Conservation (phyloP, 179 eudicot genomes). For the Spinacia oleracea region DNA sequence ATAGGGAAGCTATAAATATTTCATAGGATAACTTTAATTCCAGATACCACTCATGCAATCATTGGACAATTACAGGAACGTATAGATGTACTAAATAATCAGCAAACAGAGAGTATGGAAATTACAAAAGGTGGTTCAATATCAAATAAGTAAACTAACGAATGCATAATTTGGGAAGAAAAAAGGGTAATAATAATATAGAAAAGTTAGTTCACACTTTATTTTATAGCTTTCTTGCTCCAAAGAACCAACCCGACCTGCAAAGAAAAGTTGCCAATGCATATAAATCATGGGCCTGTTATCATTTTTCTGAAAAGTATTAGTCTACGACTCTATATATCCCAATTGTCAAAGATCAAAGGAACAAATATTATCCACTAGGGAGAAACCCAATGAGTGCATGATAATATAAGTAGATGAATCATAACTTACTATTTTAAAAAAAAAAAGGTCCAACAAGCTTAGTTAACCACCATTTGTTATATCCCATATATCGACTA, state of each 20-base stretch:
- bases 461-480: background rate
- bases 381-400: background rate
- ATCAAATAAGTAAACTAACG: background rate
- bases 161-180: background rate
- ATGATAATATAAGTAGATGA: background rate
- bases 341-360: background rate
- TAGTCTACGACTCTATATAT: background rate
- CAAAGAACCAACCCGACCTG: background rate
- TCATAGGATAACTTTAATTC: background rate
- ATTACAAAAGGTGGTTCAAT: background rate
- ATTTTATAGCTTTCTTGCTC: background rate
- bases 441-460: background rate
- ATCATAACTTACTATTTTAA: background rate
- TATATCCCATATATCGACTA: background rate
- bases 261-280: background rate
- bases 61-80: background rate
- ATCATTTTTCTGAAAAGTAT: background rate
- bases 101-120: background rate
- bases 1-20: constrained; percentile 56
- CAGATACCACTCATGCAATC: background rate
- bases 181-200: background rate
- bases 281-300: background rate
- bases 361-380: background rate
- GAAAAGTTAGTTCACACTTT: background rate
- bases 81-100: background rate